phyloP scores from a whole-genome alignment of 1,139 yeast genomes.

The Wickerhamomyces sp. region DNA sequence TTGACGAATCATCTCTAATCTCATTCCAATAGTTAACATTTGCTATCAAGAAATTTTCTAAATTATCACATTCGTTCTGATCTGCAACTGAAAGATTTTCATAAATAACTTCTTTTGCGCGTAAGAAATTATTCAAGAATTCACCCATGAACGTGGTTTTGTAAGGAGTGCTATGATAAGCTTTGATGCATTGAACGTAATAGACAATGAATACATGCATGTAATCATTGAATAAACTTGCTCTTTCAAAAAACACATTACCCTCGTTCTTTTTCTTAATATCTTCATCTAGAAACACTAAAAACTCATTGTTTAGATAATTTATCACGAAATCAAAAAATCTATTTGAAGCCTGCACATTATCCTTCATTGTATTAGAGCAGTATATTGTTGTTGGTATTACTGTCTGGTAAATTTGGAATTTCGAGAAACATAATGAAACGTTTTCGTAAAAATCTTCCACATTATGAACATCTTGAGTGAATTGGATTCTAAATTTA shows the following conservation, averaged over 20 bases:
- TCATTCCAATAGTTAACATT: slow-evolving; percentile 15
- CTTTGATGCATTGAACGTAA: slow-evolving; percentile 22
- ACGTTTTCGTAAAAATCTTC: slow-evolving; percentile 17
- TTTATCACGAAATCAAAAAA: slow-evolving; percentile 18
- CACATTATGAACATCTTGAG: slow-evolving; percentile 6
- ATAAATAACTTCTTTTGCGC: slow-evolving; percentile 12
- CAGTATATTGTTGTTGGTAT: slow-evolving; percentile 20
- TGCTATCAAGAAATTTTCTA: slow-evolving; percentile 12
- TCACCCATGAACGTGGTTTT: slow-evolving; percentile 17
- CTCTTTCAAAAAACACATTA: slow-evolving; percentile 14
- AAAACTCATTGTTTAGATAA: slow-evolving; percentile 18
- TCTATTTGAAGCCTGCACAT: slow-evolving; percentile 17
- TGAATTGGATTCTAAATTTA: slow-evolving; percentile 17
- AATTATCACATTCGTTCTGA: slow-evolving; percentile 12
- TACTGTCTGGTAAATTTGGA: slow-evolving; percentile 22
- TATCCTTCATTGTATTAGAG: slow-evolving; percentile 18
- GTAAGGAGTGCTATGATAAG: slow-evolving; percentile 22
- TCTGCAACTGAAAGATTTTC: slow-evolving; percentile 9
- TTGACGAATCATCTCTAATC: slow-evolving; percentile 1
- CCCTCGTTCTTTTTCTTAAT: slow-evolving; percentile 7
- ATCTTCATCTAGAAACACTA: slow-evolving; percentile 14
- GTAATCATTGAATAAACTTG: slow-evolving; percentile 15
- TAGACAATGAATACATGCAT: slow-evolving; percentile 20
- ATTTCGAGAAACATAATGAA: slow-evolving; percentile 20
- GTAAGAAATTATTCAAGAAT: slow-evolving; percentile 11